These are phyloP conservation scores for Fusarium azukiicola DNA, from an alignment of 2,329 filamentous ascomycete species.

Conservation along the genomic window DNA sequence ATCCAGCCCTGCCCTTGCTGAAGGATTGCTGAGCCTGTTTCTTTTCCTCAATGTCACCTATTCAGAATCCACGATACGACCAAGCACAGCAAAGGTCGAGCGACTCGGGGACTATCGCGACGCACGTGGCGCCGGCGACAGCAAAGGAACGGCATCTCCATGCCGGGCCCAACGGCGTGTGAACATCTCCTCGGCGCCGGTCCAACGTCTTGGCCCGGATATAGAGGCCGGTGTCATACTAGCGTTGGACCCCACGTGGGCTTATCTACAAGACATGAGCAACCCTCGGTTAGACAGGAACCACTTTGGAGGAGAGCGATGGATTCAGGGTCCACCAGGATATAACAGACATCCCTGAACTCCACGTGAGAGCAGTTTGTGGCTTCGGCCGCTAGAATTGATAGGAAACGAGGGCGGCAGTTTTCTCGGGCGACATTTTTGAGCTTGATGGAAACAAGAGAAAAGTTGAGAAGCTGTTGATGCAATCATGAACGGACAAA, in stretches of 20 bases:
- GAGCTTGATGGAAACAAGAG: not conserved
- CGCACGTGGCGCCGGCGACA: constrained; percentile 2
- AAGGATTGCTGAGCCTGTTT: not conserved
- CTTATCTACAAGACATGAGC: constrained; percentile 3
- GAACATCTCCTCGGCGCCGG: not conserved
- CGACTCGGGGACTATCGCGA: not conserved
- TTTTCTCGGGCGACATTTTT: not conserved
- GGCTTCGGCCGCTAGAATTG: not conserved
- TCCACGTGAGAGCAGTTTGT: not conserved
- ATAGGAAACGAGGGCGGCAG: not conserved
- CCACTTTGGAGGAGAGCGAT: constrained; percentile 14
- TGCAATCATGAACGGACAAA: not conserved
- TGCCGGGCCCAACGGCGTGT: not conserved
- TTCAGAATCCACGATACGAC: not conserved
- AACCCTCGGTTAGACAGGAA: not conserved
- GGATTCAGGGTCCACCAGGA: constrained; percentile 8
- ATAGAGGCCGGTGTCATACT: not conserved
- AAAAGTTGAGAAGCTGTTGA: not conserved
- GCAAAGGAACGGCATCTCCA: not conserved
- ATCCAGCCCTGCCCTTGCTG: not conserved
- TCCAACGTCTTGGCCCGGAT: constrained; percentile 7
- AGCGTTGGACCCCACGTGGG: constrained; percentile 6
- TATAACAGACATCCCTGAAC: constrained; percentile 15
- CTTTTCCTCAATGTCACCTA: constrained; percentile 7
- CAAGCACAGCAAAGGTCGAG: not conserved